Evolutionary conservation across 345 rosid species (phyloP).

Genomic region (Diplotaxis tenuifolia): DNA sequence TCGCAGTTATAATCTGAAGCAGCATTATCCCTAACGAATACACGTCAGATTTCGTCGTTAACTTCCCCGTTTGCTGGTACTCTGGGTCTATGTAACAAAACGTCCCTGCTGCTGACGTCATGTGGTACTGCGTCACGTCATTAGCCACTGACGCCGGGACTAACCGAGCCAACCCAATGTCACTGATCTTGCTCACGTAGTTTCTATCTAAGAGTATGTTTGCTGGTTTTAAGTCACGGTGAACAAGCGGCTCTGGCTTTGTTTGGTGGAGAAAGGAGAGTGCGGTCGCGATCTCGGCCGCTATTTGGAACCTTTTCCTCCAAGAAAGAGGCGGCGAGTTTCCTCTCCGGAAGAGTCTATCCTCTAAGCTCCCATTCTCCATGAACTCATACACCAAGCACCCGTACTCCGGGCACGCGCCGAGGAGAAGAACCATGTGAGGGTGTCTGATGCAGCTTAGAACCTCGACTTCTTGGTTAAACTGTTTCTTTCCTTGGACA

Average conservation of each 20-base stretch:
- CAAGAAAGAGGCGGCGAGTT: slow-evolving; percentile 69
- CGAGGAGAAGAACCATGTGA: slow-evolving; percentile 88
- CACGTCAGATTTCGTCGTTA: slow-evolving; percentile 76
- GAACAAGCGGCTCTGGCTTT: slow-evolving; percentile 96
- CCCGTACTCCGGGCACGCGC: slow-evolving; percentile 92
- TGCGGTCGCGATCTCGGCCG: slow-evolving; percentile 80
- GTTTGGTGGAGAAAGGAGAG: slow-evolving; percentile 91
- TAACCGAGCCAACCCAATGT: slow-evolving; percentile 88
- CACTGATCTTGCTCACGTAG: slow-evolving; percentile 86
- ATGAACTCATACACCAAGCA: slow-evolving; percentile 84
- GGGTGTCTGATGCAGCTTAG: slow-evolving; percentile 86
- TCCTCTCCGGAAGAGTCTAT: slow-evolving; percentile 63
- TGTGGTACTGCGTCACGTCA: slow-evolving; percentile 73
- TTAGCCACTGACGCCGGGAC: slow-evolving; percentile 82
- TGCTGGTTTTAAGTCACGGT: slow-evolving; percentile 90
- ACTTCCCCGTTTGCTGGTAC: slow-evolving; percentile 83
- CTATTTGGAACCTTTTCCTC: slow-evolving; percentile 64
- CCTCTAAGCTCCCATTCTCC: slow-evolving; percentile 83
- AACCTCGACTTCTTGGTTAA: slow-evolving; percentile 93
- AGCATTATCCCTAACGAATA: slow-evolving; percentile 83
- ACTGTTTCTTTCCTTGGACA: slow-evolving; percentile 84
- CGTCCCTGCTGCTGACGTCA: slow-evolving; percentile 95
- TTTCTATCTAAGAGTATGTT: slow-evolving; percentile 83
- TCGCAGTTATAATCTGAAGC: slow-evolving; percentile 81
- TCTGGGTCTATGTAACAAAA: slow-evolving; percentile 93